These are phyloP conservation scores for barrel medic (Medicago truncatula) DNA, from an alignment of 306 rosid species.

Conservation along the genomic window MtrunA17r5.0-ANR NC_053043.1:4824001-4824500, in stretches of 20 bases:
- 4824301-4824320: constrained; percentile 46
- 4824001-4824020: background rate
- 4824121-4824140: background rate
- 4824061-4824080: background rate
- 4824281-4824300: constrained; percentile 15
- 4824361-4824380: constrained; percentile 60
- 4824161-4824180: background rate
- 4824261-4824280: background rate
- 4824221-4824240: background rate
- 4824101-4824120: background rate
- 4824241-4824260: background rate
- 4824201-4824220: background rate
- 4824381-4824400: constrained; percentile 13
- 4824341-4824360: constrained; percentile 49
- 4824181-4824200: constrained; percentile 10
- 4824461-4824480: constrained; percentile 37
- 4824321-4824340: constrained; percentile 61
- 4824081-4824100: background rate
- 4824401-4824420: constrained; percentile 17
- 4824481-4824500: constrained; percentile 45
- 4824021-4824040: constrained; percentile 12
- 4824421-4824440: constrained; percentile 34
- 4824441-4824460: constrained; percentile 54
- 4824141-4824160: background rate
- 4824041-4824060: background rate